Base-by-base conservation (phyloP, 176 grass and related monocot genomes). In the Avena sativa region DNA sequence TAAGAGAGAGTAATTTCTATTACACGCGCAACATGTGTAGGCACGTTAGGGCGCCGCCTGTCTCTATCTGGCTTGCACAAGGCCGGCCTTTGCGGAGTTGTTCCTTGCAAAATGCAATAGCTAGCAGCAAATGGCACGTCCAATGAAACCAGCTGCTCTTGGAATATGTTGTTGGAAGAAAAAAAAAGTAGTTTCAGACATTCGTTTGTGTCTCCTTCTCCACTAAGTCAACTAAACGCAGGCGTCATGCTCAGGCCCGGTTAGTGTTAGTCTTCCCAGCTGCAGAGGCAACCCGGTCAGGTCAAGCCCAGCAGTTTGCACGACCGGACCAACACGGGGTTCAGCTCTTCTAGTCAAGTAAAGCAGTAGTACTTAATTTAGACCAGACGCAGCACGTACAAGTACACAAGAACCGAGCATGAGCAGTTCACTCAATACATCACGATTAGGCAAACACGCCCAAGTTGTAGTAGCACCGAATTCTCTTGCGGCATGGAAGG, bases 221-320 rank as follows among this genome's bases (percentile, higher is more conserved):
- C 50, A 3, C 34, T 0, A 47, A 74, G 82, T 84, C 82, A 74
- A 74, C 70, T 75, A 2, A 6, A 73, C 55, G 82, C 61, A 61
- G 0, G 9, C 12, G 19, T 30, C 55, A 50, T 2, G 11, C 69
- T 10, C 55, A 50, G 9, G 11, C 69, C 5, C 12, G 11, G 46
- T 48, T 48, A 48, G 46, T 48, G 12, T 12, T 50, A 50, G 63
- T 67, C 79, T 59, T 83, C 58, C 52, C 68, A 20, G 11, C 68
- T 75, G 82, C n/a, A 12, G 1, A 3, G 36, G 82, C 70, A 84
- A 63, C 40, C 20, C 40, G 40, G 55, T 84, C 82, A 30, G 43
- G 70, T 84, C 70, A 84, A 61, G 14, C n/a, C 20, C 68, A 84
- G 70, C 40, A 47, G 53, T 19, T 71, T 46, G 36, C 81, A 74